These are phyloP conservation scores for Colletotrichum eremochloae DNA, from an alignment of 2,329 filamentous ascomycete species.

Conservation along the genomic window DNA sequence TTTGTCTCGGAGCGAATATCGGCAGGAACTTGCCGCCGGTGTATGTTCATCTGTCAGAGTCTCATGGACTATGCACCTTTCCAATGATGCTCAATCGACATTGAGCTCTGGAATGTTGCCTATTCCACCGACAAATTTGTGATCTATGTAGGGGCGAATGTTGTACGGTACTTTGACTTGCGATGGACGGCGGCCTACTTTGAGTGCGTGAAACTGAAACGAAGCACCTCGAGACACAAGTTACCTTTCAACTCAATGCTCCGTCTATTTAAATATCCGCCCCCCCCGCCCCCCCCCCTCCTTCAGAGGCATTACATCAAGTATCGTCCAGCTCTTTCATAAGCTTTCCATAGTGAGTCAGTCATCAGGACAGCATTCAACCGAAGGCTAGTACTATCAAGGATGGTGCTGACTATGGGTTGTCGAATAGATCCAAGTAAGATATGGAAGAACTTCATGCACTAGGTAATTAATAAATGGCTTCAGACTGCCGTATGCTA, in stretches of 20 bases:
- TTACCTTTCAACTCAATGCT: neutral
- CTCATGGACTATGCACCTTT: neutral
- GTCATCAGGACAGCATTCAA: neutral
- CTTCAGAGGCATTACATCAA: neutral
- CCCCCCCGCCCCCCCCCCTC: too few relatives aligned
- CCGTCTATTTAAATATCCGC: neutral
- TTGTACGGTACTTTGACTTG: neutral
- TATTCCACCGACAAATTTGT: neutral
- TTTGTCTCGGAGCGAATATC: slow-evolving; percentile 3
- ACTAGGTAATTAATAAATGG: too few relatives aligned
- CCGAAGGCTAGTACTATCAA: neutral
- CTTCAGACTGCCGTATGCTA: too few relatives aligned
- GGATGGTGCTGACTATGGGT: neutral
- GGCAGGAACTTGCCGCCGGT: neutral
- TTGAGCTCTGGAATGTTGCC: neutral
- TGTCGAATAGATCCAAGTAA: neutral
- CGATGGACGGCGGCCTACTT: neutral
- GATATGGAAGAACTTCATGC: neutral
- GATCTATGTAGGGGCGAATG: too few relatives aligned
- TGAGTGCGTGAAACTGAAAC: neutral
- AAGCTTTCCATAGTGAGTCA: neutral
- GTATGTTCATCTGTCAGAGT: neutral
- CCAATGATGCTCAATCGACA: neutral
- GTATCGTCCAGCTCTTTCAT: neutral
- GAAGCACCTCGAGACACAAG: neutral